Conservation (phyloP, 2,329 filamentous ascomycete species). For the Penicillium hordei region DNA sequence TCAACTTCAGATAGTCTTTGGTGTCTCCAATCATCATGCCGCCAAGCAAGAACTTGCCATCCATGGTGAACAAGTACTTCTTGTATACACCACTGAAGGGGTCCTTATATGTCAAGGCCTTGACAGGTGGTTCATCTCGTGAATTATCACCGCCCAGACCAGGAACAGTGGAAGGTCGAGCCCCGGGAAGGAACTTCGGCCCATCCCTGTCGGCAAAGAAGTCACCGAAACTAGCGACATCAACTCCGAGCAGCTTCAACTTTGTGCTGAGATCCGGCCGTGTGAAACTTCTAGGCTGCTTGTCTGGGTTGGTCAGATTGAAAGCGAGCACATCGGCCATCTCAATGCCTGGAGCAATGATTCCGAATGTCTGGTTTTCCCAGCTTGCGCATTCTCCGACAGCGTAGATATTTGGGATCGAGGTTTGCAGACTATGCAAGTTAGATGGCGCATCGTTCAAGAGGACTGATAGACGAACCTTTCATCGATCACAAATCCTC, state of each 20-base stretch:
- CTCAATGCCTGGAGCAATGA: conserved; percentile 86
- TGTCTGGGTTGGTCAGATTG: conserved; percentile 79
- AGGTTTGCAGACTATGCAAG: conserved; percentile 61
- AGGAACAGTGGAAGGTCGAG: conserved; percentile 39
- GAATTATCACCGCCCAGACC: conserved; percentile 48
- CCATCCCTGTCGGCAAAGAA: conserved; percentile 89
- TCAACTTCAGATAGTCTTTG: conserved; percentile 83
- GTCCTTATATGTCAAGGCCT: conserved; percentile 83
- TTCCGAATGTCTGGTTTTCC: conserved; percentile 80
- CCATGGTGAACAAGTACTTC: conserved; percentile 86
- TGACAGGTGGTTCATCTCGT: conserved; percentile 60
- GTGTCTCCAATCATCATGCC: conserved; percentile 98
- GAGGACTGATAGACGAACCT: conserved; percentile 18
- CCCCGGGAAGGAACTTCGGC: conserved; percentile 69
- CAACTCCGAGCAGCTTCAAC: conserved; percentile 82
- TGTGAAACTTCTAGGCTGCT: conserved; percentile 70
- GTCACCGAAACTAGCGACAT: conserved; percentile 90
- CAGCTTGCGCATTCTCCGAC: conserved; percentile 91
- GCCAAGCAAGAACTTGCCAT: conserved; percentile 87
- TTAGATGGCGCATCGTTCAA: background rate
- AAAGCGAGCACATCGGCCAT: conserved; percentile 92
- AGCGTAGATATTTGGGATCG: conserved; percentile 71
- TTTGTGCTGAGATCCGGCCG: conserved; percentile 87
- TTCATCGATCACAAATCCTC: conserved; percentile 65
- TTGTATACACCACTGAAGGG: conserved; percentile 89